Evolutionary conservation across 257 asterid species (phyloP), one percentile per base, ranked within the genome.

Genomic region (Echites panduratus): DNA sequence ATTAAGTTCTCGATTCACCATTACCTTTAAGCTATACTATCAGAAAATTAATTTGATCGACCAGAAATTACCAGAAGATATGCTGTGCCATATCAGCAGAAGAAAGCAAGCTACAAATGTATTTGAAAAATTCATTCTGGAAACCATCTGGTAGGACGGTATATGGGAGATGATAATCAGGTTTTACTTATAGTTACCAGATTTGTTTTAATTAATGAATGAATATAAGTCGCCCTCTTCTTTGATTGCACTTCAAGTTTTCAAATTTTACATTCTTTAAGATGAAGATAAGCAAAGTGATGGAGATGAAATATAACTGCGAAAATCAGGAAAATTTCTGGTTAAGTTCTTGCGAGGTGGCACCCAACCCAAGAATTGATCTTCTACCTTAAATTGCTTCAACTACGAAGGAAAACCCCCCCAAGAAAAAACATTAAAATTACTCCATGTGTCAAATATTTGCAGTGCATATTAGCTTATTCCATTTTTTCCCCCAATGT

Each of bases 181-280:
- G 16, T 40, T n/a, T 68, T 61, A 70, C 24, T 71, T 68, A 20
- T 68, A 22, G 9, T 65, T 14, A 53, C 11, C 24, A 2, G 17
- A 58, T 32, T 52, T 27, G 10, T 38, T 49, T 22, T 27, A 59
- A 13, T 6, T n/a, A 10, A 35, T 58, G 6, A 2, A 16, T 4
- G 4, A 2, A 49, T 7, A 17, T 66, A 40, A 47, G 16, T n/a
- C n/a, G n/a, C n/a, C 63, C 44, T 48, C 72, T 82, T 80, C 88
- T 86, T 92, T 69, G 90, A 85, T 90, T 87, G 50, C 78, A 88
- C 84, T 87, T 79, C 87, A 92, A 85, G 96, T 76, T 71, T 71
- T 66, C 78, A 73, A 59, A 71, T 75, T 3, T 73, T 66, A 73
- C 62, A 76, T 49, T 49, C 85, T 87, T 78, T 71, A 76, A 73